Conservation (phyloP, 495 filamentous ascomycete genomes). For the Pyrenula massariospora region DNA sequence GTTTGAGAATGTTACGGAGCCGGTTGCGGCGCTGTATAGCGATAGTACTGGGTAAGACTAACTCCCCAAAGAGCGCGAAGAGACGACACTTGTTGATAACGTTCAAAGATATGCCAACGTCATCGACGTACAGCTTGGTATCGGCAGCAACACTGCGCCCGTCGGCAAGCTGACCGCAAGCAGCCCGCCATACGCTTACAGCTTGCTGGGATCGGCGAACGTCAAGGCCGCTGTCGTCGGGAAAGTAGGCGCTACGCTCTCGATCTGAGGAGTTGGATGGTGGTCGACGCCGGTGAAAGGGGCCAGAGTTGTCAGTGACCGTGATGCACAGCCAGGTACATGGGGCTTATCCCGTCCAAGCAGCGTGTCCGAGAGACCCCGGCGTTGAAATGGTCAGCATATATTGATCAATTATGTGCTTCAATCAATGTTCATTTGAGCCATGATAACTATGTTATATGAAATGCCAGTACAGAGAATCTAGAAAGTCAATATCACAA, state of each 20-base stretch:
- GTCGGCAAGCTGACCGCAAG: constrained; percentile 29
- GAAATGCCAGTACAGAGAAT: too few relatives aligned
- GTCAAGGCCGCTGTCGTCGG: constrained; percentile 32
- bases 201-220: constrained; percentile 25
- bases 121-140: constrained; percentile 44
- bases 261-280: constrained; percentile 20
- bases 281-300: too few relatives aligned
- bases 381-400: too few relatives aligned
- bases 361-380: too few relatives aligned
- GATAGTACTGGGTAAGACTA: neutral
- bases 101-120: constrained; percentile 40
- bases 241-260: constrained; percentile 41
- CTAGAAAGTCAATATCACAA: too few relatives aligned
- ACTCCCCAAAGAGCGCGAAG: neutral
- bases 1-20: constrained; percentile 34
- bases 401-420: too few relatives aligned
- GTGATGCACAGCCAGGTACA: too few relatives aligned
- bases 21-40: constrained; percentile 3
- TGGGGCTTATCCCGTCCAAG: too few relatives aligned
- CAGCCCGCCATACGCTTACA: constrained; percentile 29
- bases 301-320: too few relatives aligned
- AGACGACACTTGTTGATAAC: constrained; percentile 31
- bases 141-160: constrained; percentile 29
- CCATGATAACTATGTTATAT: too few relatives aligned
- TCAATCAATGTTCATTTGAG: too few relatives aligned